Base-by-base conservation (phyloP, 140 eudicot genomes). In the Stevia rebaudiana region DNA sequence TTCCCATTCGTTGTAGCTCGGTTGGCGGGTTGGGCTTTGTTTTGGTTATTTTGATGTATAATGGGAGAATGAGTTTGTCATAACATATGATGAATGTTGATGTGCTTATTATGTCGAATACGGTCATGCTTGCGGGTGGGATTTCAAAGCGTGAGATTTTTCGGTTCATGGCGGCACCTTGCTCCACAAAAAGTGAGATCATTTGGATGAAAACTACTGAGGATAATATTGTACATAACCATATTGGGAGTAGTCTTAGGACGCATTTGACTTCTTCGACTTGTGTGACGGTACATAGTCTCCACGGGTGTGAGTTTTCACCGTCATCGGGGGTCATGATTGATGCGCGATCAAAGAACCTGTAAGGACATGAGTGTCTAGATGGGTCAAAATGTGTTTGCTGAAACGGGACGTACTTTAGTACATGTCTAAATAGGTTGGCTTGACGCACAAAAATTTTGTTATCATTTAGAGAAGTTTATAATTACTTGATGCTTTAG, bases 191-290 rank as follows among this genome's bases (percentile, higher is more conserved):
- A 19, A 89, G 89, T 6, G 97, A 86, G 28, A 80, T 80, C 83
- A 86, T 88, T 62, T 89, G 95, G 13, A 80, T 85, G 53, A 89
- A 86, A 0, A 86, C 85, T 1, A 83, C 78, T 0, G 95, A 86
- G 21, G 83, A 85, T 19, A 89, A 70, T 10, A 89, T 86, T 48
- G 95, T 77, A 79, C 97, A 89, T 69, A 89, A 54, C 97, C 97
- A 89, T 72, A 89, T 86, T 3, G 95, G 97, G 43, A 86, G 76
- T 4, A 86, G 75, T 31, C 95, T 67, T 48, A 86, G 49, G 5
- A 89, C 83, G 53, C 95, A 86, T 81, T 89, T 89, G 3, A 86
- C 95, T 73, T 89, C 97, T 74, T 89, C 95, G 1, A 89, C 95
- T 71, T 89, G 92, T 1, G 97, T 79, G 8, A 86, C 65, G 2